Evolutionary conservation across 1,139 yeast genomes (phyloP).

Genomic region (Pichia sp.): DNA sequence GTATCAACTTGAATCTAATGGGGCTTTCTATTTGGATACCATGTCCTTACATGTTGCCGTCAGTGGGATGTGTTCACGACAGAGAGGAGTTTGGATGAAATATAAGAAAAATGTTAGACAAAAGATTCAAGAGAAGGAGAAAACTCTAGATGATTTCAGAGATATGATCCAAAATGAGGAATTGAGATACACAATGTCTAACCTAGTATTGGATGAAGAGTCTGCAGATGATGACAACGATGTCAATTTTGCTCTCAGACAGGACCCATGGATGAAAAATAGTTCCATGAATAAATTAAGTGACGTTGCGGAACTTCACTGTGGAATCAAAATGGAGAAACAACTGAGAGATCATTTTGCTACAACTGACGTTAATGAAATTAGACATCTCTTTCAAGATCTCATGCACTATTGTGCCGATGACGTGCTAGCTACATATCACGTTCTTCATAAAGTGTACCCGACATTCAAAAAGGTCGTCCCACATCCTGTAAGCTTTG

Average conservation of each 20-base stretch:
- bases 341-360: slow-evolving; percentile 58
- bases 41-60: slow-evolving; percentile 90
- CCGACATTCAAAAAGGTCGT: slow-evolving; percentile 62
- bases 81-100: slow-evolving; percentile 72
- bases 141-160: slow-evolving; percentile 20
- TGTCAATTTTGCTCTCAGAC: slow-evolving; percentile 14
- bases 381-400: slow-evolving; percentile 50
- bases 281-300: slow-evolving; percentile 79
- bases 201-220: slow-evolving; percentile 18
- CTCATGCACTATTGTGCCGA: slow-evolving; percentile 77
- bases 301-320: slow-evolving; percentile 76
- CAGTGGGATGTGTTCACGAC: slow-evolving; percentile 90
- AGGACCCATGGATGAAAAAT: slow-evolving; percentile 71
- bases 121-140: slow-evolving; percentile 13
- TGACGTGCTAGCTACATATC: slow-evolving; percentile 73
- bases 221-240: slow-evolving; percentile 17
- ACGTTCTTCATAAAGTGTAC: slow-evolving; percentile 59
- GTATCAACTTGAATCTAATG: slow-evolving; percentile 58
- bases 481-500: slow-evolving; percentile 94
- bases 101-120: slow-evolving; percentile 36
- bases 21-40: slow-evolving; percentile 80
- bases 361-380: slow-evolving; percentile 43
- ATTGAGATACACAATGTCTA: slow-evolving; percentile 14
- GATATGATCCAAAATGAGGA: slow-evolving; percentile 16
- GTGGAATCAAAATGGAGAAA: slow-evolving; percentile 65